Conservation (phyloP, 2,329 filamentous ascomycete genomes). For the Xylariomycetidae sp. region DNA sequence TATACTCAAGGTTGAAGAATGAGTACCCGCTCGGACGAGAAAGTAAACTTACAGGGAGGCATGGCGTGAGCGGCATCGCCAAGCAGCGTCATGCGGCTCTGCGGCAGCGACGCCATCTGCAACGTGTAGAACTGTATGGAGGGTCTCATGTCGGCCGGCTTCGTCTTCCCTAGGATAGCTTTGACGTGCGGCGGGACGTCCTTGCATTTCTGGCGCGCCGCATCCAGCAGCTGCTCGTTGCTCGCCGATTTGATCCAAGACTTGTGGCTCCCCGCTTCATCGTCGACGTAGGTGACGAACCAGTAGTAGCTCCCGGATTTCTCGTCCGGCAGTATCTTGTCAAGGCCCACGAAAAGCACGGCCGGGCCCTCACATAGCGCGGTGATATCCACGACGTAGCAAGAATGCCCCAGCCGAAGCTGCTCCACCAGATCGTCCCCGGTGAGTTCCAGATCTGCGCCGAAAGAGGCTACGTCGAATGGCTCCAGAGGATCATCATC, state of each 20-base stretch:
- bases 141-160: too few relatives aligned
- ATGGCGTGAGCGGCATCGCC: slow-evolving; percentile 18
- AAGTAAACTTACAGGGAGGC: slow-evolving; percentile 13
- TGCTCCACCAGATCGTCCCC: too few relatives aligned
- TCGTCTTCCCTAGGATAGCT: too few relatives aligned
- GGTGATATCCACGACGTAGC: too few relatives aligned
- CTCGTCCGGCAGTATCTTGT: slow-evolving; percentile 12
- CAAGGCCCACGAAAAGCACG: slow-evolving; percentile 22
- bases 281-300: slow-evolving; percentile 28
- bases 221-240: slow-evolving; percentile 48
- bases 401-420: too few relatives aligned
- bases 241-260: slow-evolving; percentile 65
- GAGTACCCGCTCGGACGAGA: background rate
- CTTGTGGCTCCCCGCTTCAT: slow-evolving; percentile 76
- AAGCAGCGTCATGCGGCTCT: slow-evolving; percentile 12
- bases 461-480: too few relatives aligned
- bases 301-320: slow-evolving; percentile 22
- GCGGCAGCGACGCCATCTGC: slow-evolving; percentile 9
- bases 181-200: slow-evolving; percentile 14
- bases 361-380: too few relatives aligned
- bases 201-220: slow-evolving; percentile 8
- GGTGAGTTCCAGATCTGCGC: too few relatives aligned
- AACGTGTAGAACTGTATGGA: too few relatives aligned
- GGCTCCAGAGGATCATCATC: too few relatives aligned
- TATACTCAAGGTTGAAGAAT: background rate